Base-by-base conservation (phyloP, 78 protist species). In the Dictyostelium discoideum region DNA sequence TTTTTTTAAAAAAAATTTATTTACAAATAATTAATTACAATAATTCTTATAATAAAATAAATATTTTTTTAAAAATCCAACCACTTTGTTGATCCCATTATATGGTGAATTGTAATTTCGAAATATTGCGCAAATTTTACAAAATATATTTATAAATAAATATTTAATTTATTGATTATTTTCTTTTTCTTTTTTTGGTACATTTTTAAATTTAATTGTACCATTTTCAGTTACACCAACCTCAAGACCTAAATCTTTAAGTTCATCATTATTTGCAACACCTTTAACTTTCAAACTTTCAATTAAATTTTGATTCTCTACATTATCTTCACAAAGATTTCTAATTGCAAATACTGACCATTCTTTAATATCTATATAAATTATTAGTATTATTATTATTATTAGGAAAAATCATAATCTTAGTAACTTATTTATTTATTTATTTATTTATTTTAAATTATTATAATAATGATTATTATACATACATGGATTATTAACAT, bases 311-410 rank as follows among this genome's bases (percentile, higher is more conserved):
- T 90, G 95, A 72, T 90, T 90, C 3, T 81, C 76, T 20, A 16
- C n/a, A 90, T 90, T 90, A 9, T 90, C 88, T 22, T 90, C 95
- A 46, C 87, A 82, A 2, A 90, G 26, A 73, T 90, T 90, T 50
- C 95, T 32, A 73, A 90, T 90, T 20, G 95, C 95, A 90, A 90
- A 90, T 0, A 90, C 85, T 22, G 89, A 80, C 95, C 95, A 90
- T 20, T 90, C 95, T 54, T 79, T 90, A 39, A 90, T 82, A 65
- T 87, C 93, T 87, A 40, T 16, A 60, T 69, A 22, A 63, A 63
- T 22, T 22, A 20, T 22, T 22, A 6, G 0, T 32, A 32, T 32
- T 32, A 63, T 22, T 22, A 20, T 22, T 22, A 6, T 32, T 32
- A 32, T 32, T 32, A 63, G 3, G 3, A 6, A 63, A 69, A 54